Conservation (phyloP, 805 yeast genomes). For the Ogataea henricii region DNA sequence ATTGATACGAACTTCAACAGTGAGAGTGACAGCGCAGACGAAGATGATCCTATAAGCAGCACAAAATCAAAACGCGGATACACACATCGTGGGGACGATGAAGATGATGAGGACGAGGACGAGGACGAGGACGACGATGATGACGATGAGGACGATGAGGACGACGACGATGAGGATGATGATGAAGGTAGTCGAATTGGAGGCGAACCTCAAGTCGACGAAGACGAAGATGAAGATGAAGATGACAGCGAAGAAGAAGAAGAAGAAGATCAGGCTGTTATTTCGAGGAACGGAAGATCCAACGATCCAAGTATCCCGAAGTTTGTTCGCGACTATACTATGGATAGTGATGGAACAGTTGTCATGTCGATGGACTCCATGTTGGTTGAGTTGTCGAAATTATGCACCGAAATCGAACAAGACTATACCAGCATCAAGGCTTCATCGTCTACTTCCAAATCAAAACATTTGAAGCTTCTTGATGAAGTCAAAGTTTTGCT, state of each 20-base stretch:
- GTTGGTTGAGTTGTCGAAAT: constrained; percentile 16
- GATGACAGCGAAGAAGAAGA: constrained; percentile 21
- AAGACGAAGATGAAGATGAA: constrained; percentile 21
- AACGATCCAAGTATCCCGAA: too few species aligned
- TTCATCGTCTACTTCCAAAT: constrained; percentile 25
- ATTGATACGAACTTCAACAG: constrained; percentile 1
- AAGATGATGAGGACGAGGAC: constrained; percentile 10
- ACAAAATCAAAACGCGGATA: constrained; percentile 1
- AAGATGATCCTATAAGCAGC: constrained; percentile 6
- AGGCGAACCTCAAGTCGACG: neutral
- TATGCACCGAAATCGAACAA: constrained; percentile 23
- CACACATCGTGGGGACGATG: constrained; percentile 1
- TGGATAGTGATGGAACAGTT: constrained; percentile 26
- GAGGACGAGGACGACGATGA: constrained; percentile 12
- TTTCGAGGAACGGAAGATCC: too few species aligned
- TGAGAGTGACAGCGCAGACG: constrained; percentile 4
- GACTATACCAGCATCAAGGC: constrained; percentile 25
- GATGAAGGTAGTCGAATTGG: constrained; percentile 12
- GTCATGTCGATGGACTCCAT: constrained; percentile 15
- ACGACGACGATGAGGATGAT: constrained; percentile 18
- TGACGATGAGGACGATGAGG: constrained; percentile 19
- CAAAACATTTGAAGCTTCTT: constrained; percentile 33
- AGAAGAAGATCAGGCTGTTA: constrained; percentile 15
- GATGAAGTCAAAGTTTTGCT: constrained; percentile 30
- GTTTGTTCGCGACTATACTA: constrained; percentile 20